Evolutionary conservation across 192 early-diverging fungal genomes (phyloP).

Genomic region (Umbelopsis vinacea): DNA sequence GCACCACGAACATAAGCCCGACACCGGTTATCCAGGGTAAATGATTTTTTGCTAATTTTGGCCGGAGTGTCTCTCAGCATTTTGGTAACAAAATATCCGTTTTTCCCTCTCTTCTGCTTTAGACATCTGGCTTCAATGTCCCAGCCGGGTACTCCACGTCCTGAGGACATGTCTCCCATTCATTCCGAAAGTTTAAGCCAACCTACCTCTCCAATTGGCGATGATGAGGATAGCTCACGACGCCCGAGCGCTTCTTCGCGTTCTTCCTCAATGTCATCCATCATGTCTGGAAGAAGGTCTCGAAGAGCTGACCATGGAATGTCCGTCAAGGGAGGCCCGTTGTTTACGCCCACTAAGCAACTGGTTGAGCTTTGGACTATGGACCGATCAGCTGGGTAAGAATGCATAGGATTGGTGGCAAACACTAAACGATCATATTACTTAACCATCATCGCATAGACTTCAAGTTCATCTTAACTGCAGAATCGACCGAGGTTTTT

Average conservation of each 20-base stretch:
- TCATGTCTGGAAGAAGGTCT: constrained; percentile 34
- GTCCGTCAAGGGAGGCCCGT: constrained; percentile 62
- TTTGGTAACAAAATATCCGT: not conserved
- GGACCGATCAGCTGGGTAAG: constrained; percentile 59
- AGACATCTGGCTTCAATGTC: constrained; percentile 11
- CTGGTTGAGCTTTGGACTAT: constrained; percentile 66
- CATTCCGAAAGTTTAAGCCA: constrained; percentile 5
- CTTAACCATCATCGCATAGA: constrained; percentile 35
- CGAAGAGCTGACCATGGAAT: constrained; percentile 50
- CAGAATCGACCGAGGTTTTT: constrained; percentile 90
- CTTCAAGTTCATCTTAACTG: constrained; percentile 64
- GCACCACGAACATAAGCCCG: constrained; percentile 11
- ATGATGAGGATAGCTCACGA: constrained; percentile 27
- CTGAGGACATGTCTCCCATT: constrained; percentile 28
- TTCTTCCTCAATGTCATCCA: constrained; percentile 30
- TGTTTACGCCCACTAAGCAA: constrained; percentile 72
- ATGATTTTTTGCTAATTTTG: not conserved
- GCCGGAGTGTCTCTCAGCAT: not conserved
- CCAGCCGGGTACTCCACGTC: constrained; percentile 39
- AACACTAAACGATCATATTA: not conserved
- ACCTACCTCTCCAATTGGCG: not conserved
- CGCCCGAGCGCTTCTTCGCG: constrained; percentile 23
- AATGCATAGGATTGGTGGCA: not conserved
- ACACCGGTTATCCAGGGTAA: constrained; percentile 16
- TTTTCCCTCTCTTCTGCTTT: not conserved